These are phyloP conservation scores for Globisporangium radiosum DNA, from an alignment of 352 stramenopile genomes.

Conservation along the genomic window DNA sequence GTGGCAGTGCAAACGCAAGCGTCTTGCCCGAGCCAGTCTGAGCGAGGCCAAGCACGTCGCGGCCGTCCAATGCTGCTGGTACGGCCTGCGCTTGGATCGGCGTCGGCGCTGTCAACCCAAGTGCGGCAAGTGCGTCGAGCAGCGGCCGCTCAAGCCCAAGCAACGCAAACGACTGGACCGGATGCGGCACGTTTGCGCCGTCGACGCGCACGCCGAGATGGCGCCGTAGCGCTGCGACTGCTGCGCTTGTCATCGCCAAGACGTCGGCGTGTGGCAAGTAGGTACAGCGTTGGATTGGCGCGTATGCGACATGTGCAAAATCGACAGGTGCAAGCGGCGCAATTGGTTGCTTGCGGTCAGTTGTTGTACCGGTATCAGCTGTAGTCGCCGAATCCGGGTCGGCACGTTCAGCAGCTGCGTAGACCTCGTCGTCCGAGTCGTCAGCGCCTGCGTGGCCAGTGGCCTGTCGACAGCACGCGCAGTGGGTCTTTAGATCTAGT, in stretches of 20 bases:
- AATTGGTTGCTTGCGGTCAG: slow-evolving; percentile 45
- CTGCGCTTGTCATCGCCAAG: slow-evolving; percentile 17
- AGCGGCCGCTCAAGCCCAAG: slow-evolving; percentile 62
- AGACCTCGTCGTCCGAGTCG: slow-evolving; percentile 79
- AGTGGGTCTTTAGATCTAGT: background rate
- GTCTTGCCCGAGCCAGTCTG: slow-evolving; percentile 98
- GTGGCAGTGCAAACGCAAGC: slow-evolving; percentile 95
- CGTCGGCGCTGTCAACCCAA: slow-evolving; percentile 66
- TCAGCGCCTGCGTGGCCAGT: slow-evolving; percentile 10
- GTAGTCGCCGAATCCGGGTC: slow-evolving; percentile 18
- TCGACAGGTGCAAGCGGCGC: slow-evolving; percentile 69
- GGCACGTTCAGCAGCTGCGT: slow-evolving; percentile 44
- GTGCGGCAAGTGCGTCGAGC: slow-evolving; percentile 59
- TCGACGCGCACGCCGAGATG: slow-evolving; percentile 54
- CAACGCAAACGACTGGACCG: slow-evolving; percentile 75
- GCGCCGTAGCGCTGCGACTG: slow-evolving; percentile 33
- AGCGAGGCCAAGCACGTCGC: slow-evolving; percentile 84
- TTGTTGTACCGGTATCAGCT: background rate
- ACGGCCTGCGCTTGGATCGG: slow-evolving; percentile 83
- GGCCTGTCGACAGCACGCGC: slow-evolving; percentile 14
- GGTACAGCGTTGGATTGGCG: slow-evolving; percentile 77
- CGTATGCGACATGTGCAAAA: slow-evolving; percentile 64
- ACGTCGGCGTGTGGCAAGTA: slow-evolving; percentile 54
- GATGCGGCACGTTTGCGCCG: slow-evolving; percentile 34
- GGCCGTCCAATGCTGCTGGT: slow-evolving; percentile 63